Evolutionary conservation across 1,284 basidiomycete species (phyloP), one percentile per base, ranked within the genome.

Genomic region (Hemileia vastatrix): DNA sequence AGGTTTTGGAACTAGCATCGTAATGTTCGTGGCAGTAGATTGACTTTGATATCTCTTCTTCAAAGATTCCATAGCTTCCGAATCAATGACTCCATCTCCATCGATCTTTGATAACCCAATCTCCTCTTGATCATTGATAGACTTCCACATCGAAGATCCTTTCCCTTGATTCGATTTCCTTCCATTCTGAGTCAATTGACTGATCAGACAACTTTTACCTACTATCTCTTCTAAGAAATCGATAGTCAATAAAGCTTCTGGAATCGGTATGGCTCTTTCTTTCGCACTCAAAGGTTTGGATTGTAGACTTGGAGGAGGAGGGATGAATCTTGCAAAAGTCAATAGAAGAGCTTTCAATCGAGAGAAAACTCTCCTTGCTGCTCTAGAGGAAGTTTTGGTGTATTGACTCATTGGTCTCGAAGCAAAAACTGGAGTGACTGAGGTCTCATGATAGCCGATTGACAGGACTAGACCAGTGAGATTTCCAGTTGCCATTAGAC

Each of bases 391-490:
- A 1, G 89, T 87, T 65, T 82, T 82, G 8, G 94, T 79, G 57
- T 86, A 83, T 27, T 87, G 83, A 72, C 84, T 91, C 48, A 96
- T 78, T 0, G 92, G 91, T 31, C 93, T 80, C 8, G 90, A 86
- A 49, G 87, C 84, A 71, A 86, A 93, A 67, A 95, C 93, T 0
- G 94, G 91, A 45, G 94, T 81, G 6, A 86, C 84, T 2, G 85
- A 86, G 0, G 91, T 87, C 76, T 98, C 92, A 1, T 94, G 81
- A 73, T 93, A 86, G 0, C 94, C 95, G 67, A 85, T 85, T 70
- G 97, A 92, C 1, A 98, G 79, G 0, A 97, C 93, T 5, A 98
- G 82, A 1, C 93, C 94, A 0, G 90, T 93, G 67, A 91, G 86
- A 64, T 88, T 80, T 3, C 95, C 94, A 1, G 86, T 83, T 1